Evolutionary conservation across 1,284 basidiomycete genomes (phyloP), one percentile per base, ranked within the genome.

Genomic region (Ustilago shanxiensis): DNA sequence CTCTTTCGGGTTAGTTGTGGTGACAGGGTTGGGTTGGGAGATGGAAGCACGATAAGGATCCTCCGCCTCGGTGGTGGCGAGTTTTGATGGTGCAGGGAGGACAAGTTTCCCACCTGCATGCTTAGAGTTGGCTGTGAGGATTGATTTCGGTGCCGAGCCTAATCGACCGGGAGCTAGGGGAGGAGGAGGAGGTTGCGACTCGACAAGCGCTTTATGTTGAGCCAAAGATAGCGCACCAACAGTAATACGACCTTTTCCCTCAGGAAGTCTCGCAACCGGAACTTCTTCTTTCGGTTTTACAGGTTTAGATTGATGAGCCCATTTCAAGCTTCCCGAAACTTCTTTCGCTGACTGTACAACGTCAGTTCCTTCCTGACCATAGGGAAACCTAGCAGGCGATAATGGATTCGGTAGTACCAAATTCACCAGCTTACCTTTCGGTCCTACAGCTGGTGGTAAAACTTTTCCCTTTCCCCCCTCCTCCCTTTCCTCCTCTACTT

Each of bases 371-470:
- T 79, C 72, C 39, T 66, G n/a, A 0, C 76, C 76, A 18, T 75
- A 79, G 9, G 76, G 76, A 57, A 59, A 79, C 13, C 76, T 26
- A 26, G 72, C 72, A 20, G 76, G 76, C 20, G 66, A 69, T 13
- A 79, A 59, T 1, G 76, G 76, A 9, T 58, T 60, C 4, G 76
- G 76, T 20, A 79, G 35, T 0, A 79, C 72, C 1, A 79, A 33
- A 22, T 72, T 75, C 16, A 79, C 59, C 53, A 69, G 11, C 24
- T 76, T 79, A n/a, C 76, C 76, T 45, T 79, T 79, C 1, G 73
- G 72, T 5, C 76, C 76, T 0, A 72, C 53, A 20, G 66, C 69
- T 10, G 66, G 57, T 8, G 68, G 57, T 16, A 76, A 44, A 16
- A 35, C n/a, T 14, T 63, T 64, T 1, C 26, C 39, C 56, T 13